Evolutionary conservation across 1,284 basidiomycete species (phyloP), one percentile per base, ranked within the genome.

Genomic region (Inonotus obliquus): DNA sequence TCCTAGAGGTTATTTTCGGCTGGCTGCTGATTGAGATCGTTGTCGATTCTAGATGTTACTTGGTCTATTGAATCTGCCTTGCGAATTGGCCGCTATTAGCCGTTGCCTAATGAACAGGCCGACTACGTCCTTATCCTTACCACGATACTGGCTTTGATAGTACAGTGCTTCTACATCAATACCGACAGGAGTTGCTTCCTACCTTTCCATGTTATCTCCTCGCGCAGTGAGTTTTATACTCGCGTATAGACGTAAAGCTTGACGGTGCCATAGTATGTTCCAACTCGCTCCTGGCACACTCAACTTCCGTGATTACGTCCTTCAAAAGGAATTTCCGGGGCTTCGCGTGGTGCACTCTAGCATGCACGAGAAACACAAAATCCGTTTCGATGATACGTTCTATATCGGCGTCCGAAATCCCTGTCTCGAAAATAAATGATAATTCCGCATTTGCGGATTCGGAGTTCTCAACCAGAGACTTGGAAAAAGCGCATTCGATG

Each of bases 71-170:
- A n/a, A n/a, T n/a, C n/a, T n/a, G n/a, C n/a, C n/a, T n/a, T n/a
- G n/a, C n/a, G n/a, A n/a, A n/a, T n/a, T n/a, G n/a, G n/a, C n/a
- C n/a, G n/a, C n/a, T n/a, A n/a, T n/a, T n/a, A n/a, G n/a, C n/a
- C n/a, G n/a, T n/a, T n/a, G n/a, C n/a, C n/a, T n/a, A n/a, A n/a
- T n/a, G 19, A 47, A 32, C 39, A 62, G 61, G 37, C 51, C 7
- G 61, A 62, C 27, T 62, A 62, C 32, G 38, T 62, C n/a, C 29
- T 62, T 49, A 59, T 62, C n/a, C 29, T 62, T 49, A 59, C 61
- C 13, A 48, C 61, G 7, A 23, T 59, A 17, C 39, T 62, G 4
- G 53, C 51, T 7, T 54, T 62, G 29, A 57, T 62, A 23, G 61
- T 62, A 7, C 61, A 62, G 39, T 32, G 35, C n/a, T 62, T 58